phyloP scores from a whole-genome alignment of 371 early-diverging fungal genomes.

The Amoeboaphelidium occidentale region DNA sequence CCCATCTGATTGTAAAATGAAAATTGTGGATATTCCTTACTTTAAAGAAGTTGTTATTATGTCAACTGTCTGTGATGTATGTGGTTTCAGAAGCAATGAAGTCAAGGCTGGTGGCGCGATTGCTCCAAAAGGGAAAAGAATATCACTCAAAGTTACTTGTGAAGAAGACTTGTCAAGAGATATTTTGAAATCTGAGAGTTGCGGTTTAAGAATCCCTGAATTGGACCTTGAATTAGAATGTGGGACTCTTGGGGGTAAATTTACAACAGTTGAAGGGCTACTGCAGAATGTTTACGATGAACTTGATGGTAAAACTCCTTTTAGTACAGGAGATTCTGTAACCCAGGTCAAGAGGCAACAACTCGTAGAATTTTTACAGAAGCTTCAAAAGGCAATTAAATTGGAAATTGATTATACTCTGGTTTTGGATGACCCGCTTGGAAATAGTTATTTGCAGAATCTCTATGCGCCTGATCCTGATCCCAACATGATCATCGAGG shows the following conservation, averaged over 20 bases:
- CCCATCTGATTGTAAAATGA: slow-evolving; percentile 73
- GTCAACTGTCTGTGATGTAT: slow-evolving; percentile 57
- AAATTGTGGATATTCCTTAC: slow-evolving; percentile 68
- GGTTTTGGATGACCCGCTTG: slow-evolving; percentile 72
- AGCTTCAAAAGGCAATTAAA: slow-evolving; percentile 25
- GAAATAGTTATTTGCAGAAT: slow-evolving; percentile 43
- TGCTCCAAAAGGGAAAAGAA: slow-evolving; percentile 42
- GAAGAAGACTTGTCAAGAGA: slow-evolving; percentile 71
- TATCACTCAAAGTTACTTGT: slow-evolving; percentile 49
- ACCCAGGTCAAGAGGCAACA: slow-evolving; percentile 19
- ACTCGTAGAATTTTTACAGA: slow-evolving; percentile 38
- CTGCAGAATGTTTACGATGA: slow-evolving; percentile 67
- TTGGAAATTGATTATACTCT: slow-evolving; percentile 14
- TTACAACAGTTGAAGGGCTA: slow-evolving; percentile 85
- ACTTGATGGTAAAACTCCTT: slow-evolving; percentile 36
- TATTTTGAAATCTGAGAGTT: slow-evolving; percentile 81
- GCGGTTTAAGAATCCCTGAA: slow-evolving; percentile 70
- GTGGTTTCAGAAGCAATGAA: slow-evolving; percentile 86
- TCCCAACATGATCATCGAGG: slow-evolving; percentile 68
- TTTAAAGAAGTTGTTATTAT: slow-evolving; percentile 88
- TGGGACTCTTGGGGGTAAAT: slow-evolving; percentile 88
- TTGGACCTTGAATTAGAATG: slow-evolving; percentile 49
- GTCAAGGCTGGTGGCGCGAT: slow-evolving; percentile 85
- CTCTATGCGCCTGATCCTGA: slow-evolving; percentile 76
- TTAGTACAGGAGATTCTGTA: slow-evolving; percentile 47